phyloP scores from a whole-genome alignment of 768 basidiomycete species.

The Suillus subluteus region DNA sequence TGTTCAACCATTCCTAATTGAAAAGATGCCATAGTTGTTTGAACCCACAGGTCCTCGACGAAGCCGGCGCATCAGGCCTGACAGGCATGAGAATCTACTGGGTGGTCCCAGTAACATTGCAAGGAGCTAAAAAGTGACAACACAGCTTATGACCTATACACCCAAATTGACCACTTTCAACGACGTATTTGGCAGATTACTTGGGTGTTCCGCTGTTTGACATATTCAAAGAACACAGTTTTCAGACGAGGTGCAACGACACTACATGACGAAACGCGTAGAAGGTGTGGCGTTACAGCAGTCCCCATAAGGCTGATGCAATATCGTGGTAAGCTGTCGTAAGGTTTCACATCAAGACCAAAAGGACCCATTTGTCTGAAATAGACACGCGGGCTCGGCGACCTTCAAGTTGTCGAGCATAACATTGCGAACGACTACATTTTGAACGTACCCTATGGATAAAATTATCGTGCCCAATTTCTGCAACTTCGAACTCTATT shows the following conservation, averaged over 20 bases:
- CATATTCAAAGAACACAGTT: conserved; percentile 36
- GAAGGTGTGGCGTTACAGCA: conserved; percentile 28
- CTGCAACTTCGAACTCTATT: not conserved
- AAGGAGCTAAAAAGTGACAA: not conserved
- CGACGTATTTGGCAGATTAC: conserved; percentile 31
- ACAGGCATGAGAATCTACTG: not conserved
- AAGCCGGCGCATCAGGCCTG: not conserved
- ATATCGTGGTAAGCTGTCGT: conserved; percentile 26
- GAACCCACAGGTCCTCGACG: not conserved
- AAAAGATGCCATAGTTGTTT: not conserved
- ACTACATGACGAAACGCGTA: conserved; percentile 42
- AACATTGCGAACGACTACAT: conserved; percentile 45
- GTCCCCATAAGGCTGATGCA: conserved; percentile 52
- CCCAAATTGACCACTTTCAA: conserved; percentile 24
- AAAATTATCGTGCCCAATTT: conserved; percentile 3
- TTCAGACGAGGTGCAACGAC: conserved; percentile 48
- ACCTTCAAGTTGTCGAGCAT: conserved; percentile 45
- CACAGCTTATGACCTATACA: not conserved
- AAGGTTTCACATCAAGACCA: conserved; percentile 2
- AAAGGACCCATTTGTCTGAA: conserved; percentile 50
- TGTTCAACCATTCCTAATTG: not conserved
- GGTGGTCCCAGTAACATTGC: not conserved
- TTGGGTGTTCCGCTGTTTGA: too few relatives aligned
- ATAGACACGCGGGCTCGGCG: conserved; percentile 47
- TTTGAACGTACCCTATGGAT: conserved; percentile 45